These are phyloP conservation scores for Chalciporus chontae DNA, from an alignment of 768 basidiomycete species.

Conservation along the genomic window DNA sequence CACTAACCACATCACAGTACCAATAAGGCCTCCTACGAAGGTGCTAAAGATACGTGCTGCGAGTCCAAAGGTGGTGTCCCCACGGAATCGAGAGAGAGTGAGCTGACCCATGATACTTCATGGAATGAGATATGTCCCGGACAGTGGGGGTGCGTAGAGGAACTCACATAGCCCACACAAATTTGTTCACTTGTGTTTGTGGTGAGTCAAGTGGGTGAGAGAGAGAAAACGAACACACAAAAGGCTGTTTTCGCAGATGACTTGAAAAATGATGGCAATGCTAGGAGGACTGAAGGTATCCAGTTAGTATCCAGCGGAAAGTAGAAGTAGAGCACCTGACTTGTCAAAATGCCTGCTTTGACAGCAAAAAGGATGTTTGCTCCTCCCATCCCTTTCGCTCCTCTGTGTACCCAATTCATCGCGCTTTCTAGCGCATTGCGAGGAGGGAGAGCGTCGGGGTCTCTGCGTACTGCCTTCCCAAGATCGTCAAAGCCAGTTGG, in stretches of 20 bases:
- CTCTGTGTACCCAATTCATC: conserved; percentile 44
- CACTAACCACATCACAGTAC: conserved; percentile 63
- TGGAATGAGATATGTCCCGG: background rate
- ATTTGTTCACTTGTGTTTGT: conserved; percentile 47
- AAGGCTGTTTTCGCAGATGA: conserved; percentile 56
- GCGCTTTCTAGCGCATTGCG: conserved; percentile 51
- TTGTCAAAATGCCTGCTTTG: conserved; percentile 65
- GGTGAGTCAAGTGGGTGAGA: conserved; percentile 4
- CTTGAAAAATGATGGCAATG: conserved; percentile 56
- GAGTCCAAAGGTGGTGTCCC: conserved; percentile 70
- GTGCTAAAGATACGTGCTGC: conserved; percentile 60
- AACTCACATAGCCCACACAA: conserved; percentile 68
- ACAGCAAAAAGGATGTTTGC: conserved; percentile 69
- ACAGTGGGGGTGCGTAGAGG: background rate
- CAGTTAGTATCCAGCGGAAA: background rate
- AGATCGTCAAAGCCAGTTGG: conserved; percentile 42
- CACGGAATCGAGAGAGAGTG: conserved; percentile 66
- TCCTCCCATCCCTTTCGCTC: conserved; percentile 38
- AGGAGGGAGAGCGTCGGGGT: conserved; percentile 75
- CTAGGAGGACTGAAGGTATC: conserved; percentile 44
- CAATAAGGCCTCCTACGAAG: conserved; percentile 60
- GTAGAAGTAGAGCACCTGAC: conserved; percentile 30
- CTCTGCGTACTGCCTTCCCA: conserved; percentile 52
- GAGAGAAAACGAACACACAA: conserved; percentile 34
- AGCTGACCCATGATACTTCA: conserved; percentile 72